phyloP scores from a whole-genome alignment of 2,329 filamentous ascomycete species.

The Colletotrichum chrysophilum region DNA sequence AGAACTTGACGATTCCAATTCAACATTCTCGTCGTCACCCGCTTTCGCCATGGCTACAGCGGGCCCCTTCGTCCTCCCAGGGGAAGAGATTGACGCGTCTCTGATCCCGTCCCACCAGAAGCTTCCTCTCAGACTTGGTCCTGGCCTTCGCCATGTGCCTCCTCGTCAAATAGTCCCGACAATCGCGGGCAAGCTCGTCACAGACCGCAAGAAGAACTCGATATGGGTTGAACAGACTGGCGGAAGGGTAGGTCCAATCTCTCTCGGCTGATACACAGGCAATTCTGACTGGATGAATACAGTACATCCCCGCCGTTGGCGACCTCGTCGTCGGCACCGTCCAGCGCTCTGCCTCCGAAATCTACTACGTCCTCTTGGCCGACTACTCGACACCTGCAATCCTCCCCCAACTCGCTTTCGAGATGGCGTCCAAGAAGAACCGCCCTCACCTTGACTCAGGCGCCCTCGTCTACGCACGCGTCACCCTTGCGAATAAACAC shows the following conservation, averaged over 20 bases:
- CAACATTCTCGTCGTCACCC: not conserved
- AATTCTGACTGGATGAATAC: conserved; percentile 29
- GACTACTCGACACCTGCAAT: conserved; percentile 68
- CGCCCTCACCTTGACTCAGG: conserved; percentile 77
- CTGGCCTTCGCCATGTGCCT: conserved; percentile 82
- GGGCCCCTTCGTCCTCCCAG: conserved; percentile 77
- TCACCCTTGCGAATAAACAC: conserved; percentile 77
- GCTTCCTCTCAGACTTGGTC: conserved; percentile 78
- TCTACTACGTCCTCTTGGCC: conserved; percentile 80
- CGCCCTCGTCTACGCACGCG: conserved; percentile 86
- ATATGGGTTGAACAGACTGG: conserved; percentile 77
- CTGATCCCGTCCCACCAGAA: conserved; percentile 72
- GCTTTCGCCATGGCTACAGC: conserved; percentile 58
- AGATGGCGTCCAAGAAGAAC: conserved; percentile 90
- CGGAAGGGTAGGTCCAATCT: conserved; percentile 62
- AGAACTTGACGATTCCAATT: not conserved
- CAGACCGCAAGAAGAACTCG: conserved; percentile 75
- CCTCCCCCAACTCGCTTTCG: conserved; percentile 90
- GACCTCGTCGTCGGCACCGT: conserved; percentile 91
- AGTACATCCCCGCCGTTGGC: conserved; percentile 81
- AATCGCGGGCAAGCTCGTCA: conserved; percentile 69
- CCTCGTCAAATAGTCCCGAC: conserved; percentile 75
- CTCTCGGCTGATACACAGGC: not conserved
- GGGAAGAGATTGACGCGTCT: conserved; percentile 72
- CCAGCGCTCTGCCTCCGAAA: conserved; percentile 75